Evolutionary conservation across 1,139 yeast species (phyloP).

Genomic region (Scheffersomyces illinoinensis): DNA sequence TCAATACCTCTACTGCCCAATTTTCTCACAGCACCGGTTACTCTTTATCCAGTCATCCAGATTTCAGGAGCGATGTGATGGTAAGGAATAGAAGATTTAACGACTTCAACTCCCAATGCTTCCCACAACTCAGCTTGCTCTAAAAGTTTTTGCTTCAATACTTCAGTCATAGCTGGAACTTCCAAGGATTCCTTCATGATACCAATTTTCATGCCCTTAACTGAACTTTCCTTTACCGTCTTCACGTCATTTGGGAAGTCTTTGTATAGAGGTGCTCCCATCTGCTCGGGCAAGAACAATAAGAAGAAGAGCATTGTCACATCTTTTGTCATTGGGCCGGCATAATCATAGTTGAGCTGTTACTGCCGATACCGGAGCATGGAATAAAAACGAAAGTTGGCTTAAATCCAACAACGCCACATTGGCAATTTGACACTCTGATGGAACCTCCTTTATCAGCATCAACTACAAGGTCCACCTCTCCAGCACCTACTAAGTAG

Average conservation of each 20-base stretch:
- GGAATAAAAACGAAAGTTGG: slow-evolving; percentile 17
- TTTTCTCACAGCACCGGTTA: slow-evolving; percentile 22
- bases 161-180: slow-evolving; percentile 26
- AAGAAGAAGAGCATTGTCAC: slow-evolving; percentile 31
- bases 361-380: slow-evolving; percentile 14
- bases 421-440: slow-evolving; percentile 15
- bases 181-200: slow-evolving; percentile 33
- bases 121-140: slow-evolving; percentile 43
- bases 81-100: slow-evolving; percentile 33
- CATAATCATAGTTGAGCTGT: slow-evolving; percentile 15
- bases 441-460: slow-evolving; percentile 18
- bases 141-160: slow-evolving; percentile 22
- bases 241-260: slow-evolving; percentile 51
- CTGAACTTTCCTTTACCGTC: slow-evolving; percentile 44
- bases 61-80: slow-evolving; percentile 34
- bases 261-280: slow-evolving; percentile 27
- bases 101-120: slow-evolving; percentile 44
- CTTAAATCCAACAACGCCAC: slow-evolving; percentile 15
- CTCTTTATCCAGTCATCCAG: slow-evolving; percentile 32
- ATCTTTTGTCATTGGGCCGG: slow-evolving; percentile 15
- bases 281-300: slow-evolving; percentile 33
- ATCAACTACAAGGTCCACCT: slow-evolving; percentile 12
- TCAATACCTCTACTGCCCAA: slow-evolving; percentile 15
- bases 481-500: slow-evolving; percentile 12
- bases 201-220: slow-evolving; percentile 49